These are phyloP conservation scores for Salix suchowensis DNA, from an alignment of 345 rosid genomes.

Conservation along the genomic window DNA sequence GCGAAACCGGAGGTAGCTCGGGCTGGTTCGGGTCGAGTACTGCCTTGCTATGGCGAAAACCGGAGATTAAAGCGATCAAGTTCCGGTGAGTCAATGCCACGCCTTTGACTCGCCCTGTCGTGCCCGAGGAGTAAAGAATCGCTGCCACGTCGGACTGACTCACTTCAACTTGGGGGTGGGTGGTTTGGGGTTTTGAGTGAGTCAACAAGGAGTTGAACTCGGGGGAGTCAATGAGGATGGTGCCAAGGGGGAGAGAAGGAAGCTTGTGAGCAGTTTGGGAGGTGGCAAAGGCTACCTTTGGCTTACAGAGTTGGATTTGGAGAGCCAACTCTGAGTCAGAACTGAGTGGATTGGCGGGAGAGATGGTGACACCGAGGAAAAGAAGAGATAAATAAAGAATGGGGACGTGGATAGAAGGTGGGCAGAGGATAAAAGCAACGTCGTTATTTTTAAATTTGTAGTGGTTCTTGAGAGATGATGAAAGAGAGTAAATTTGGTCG, in stretches of 20 bases:
- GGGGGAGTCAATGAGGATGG: constrained; percentile 65
- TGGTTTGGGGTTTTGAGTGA: constrained; percentile 4
- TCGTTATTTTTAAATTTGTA: constrained; percentile 43
- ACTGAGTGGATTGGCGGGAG: constrained; percentile 67
- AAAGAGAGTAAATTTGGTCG: constrained; percentile 40
- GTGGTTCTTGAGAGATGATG: constrained; percentile 35
- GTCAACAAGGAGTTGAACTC: constrained; percentile 51
- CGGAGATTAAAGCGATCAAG: constrained; percentile 56
- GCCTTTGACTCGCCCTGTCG: constrained; percentile 73
- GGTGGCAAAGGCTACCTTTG: constrained; percentile 69
- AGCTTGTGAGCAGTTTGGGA: constrained; percentile 41
- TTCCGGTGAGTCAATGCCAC: constrained; percentile 66
- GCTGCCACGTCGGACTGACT: constrained; percentile 66
- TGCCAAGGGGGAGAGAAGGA: constrained; percentile 35
- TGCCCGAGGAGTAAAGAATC: constrained; percentile 75
- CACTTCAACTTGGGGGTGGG: constrained; percentile 15
- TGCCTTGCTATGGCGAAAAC: constrained; percentile 19
- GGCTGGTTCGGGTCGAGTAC: constrained; percentile 5
- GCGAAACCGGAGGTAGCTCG: constrained; percentile 38
- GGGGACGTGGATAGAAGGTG: constrained; percentile 58
- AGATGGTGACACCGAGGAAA: constrained; percentile 61
- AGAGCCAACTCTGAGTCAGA: constrained; percentile 57
- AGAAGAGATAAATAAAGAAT: constrained; percentile 65
- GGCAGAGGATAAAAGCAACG: constrained; percentile 63
- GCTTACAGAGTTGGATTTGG: constrained; percentile 48